Evolutionary conservation across 2,329 filamentous ascomycete genomes (phyloP), one percentile per base, ranked within the genome.

Genomic region (Colletotrichum phormii): DNA sequence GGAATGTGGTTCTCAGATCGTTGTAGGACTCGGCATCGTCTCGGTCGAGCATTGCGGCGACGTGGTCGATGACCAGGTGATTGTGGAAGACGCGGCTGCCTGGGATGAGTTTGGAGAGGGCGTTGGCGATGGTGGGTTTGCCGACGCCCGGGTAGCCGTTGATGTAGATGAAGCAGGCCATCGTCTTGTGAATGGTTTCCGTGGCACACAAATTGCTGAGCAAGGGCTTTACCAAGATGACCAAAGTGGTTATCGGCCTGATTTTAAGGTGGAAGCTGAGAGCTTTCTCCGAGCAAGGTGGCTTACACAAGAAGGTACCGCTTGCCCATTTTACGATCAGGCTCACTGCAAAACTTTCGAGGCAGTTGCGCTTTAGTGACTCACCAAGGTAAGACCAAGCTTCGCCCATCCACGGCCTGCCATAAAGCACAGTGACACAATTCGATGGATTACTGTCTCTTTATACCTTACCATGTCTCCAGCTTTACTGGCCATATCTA

Each of bases 81-180:
- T 81, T 79, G 71, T 81, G 76, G 73, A 78, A 75, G 58, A 81
- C 67, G 33, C 76, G 74, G 12, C 78, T 76, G 22, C 62, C 58
- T 0, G 76, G 75, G 6, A 81, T 57, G 37, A 79, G 75, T 33
- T 75, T 76, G 46, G 77, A 72, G 5, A 81, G 71, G 59, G 79
- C 79, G 9, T 75, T 77, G 0, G 79, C 80, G 24, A 81, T 71
- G 7, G 79, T 80, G 33, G 80, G 75, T 69, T 81, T 81, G 60
- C 79, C 79, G 31, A 80, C 76, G 35, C 77, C 79, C 12, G 80
- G 79, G 65, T 79, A 79, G 53, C 80, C 79, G 68, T 80, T 80
- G 72, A 81, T 80, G 75, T 80, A 81, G 54, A 81, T 76, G 57
- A 73, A 75, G 11, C 61, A 37, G 18, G 54, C 37, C 65, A 75